Percentiles rank a stretch among this genome's conserved stretches.
These are phyloP conservation scores for Periconia macrospinosa DNA, from an alignment of 2,329 filamentous ascomycete genomes.

Conservation along the genomic window DNA sequence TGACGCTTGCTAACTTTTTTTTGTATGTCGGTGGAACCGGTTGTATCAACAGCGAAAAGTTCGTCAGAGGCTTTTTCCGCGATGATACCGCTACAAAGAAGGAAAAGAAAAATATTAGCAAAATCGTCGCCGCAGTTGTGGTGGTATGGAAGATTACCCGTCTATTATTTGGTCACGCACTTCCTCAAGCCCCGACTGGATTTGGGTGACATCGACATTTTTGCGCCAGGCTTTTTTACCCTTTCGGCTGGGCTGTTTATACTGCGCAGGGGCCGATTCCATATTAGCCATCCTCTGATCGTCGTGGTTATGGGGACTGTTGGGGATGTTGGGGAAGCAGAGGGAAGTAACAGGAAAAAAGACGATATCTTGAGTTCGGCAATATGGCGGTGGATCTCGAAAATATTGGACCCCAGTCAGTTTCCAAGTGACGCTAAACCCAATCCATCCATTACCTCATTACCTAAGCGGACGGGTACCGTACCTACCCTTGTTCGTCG, in stretches of 20 bases:
- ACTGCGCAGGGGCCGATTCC: slow-evolving; percentile 70
- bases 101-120: slow-evolving; percentile 11
- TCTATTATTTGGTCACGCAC: slow-evolving; percentile 87
- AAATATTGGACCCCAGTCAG: slow-evolving; percentile 5
- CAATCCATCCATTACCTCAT: too few species aligned
- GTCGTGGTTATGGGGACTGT: background rate
- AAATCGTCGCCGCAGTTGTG: background rate
- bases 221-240: slow-evolving; percentile 99
- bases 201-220: slow-evolving; percentile 89
- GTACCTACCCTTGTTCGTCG: background rate
- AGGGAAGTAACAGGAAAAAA: background rate
- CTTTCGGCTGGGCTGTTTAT: slow-evolving; percentile 88
- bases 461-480: too few species aligned
- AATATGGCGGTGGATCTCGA: background rate
- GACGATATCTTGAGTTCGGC: background rate
- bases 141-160: slow-evolving; percentile 62
- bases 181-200: slow-evolving; percentile 79
- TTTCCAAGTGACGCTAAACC: background rate
- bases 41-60: slow-evolving; percentile 81
- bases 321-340: background rate
- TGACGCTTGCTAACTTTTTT: slow-evolving; percentile 67
- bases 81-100: slow-evolving; percentile 70
- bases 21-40: slow-evolving; percentile 68
- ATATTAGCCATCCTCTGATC: slow-evolving; percentile 16
- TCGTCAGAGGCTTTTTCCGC: slow-evolving; percentile 80